These are phyloP conservation scores for Tagetes patula DNA, from an alignment of 129 eudicot genomes.

Conservation along the genomic window DNA sequence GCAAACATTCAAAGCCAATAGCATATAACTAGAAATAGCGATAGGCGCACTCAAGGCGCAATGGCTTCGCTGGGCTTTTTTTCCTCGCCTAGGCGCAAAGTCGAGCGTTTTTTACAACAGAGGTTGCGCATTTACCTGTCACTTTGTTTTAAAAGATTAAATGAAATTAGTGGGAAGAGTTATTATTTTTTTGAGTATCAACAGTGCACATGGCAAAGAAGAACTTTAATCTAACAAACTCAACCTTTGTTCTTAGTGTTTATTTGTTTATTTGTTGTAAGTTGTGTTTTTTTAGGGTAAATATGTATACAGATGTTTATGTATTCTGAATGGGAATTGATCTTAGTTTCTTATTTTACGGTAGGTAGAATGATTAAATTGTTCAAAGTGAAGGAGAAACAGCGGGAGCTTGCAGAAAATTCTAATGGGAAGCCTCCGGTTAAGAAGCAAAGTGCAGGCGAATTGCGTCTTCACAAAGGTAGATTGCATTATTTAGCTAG, in stretches of 20 bases:
- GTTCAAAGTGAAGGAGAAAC: slow-evolving; percentile 83
- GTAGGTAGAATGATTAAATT: slow-evolving; percentile 66
- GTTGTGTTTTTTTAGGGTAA: background rate
- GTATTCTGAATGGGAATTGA: background rate
- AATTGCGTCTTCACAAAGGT: slow-evolving; percentile 91
- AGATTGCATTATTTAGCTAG: background rate
- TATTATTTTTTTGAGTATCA: background rate
- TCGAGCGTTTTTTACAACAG: too few relatives aligned
- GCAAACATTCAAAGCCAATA: too few relatives aligned
- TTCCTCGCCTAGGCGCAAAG: too few relatives aligned
- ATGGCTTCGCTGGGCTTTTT: too few relatives aligned
- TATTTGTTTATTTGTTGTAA: background rate
- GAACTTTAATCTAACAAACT: background rate
- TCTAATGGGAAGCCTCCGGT: slow-evolving; percentile 70
- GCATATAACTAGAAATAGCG: too few relatives aligned
- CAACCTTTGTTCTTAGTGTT: background rate
- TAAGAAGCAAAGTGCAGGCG: slow-evolving; percentile 95
- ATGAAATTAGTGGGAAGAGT: too few relatives aligned
- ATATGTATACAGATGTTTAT: background rate
- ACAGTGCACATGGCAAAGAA: slow-evolving; percentile 5
- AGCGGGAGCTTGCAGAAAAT: slow-evolving; percentile 77
- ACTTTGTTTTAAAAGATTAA: too few relatives aligned
- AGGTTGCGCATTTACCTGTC: background rate
- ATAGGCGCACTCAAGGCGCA: too few relatives aligned
- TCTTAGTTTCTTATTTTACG: slow-evolving; percentile 1